phyloP scores from a whole-genome alignment of 768 basidiomycete species.

The Suillus hirtellus region DNA sequence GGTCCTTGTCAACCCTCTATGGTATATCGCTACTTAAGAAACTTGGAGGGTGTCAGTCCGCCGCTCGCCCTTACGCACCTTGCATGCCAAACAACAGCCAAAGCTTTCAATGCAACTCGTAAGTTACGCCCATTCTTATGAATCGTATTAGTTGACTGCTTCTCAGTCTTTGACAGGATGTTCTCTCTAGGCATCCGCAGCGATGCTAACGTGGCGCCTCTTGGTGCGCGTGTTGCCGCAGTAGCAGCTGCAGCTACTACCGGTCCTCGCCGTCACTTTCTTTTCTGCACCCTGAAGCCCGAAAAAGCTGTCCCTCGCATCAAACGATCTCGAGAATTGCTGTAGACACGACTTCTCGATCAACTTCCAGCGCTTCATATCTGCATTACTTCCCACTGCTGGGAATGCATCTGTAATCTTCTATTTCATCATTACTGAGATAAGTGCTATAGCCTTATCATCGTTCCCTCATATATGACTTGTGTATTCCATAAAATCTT shows the following conservation, averaged over 20 bases:
- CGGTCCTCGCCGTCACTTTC: slow-evolving; percentile 81
- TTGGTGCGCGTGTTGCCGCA: slow-evolving; percentile 50
- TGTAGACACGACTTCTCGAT: slow-evolving; percentile 15
- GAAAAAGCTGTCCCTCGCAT: slow-evolving; percentile 50
- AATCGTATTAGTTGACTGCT: slow-evolving; percentile 7
- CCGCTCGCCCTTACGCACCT: slow-evolving; percentile 85
- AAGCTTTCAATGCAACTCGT: slow-evolving; percentile 87
- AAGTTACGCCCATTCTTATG: slow-evolving; percentile 26
- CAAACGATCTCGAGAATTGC: slow-evolving; percentile 43
- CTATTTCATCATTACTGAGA: neutral
- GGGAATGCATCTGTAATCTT: neutral
- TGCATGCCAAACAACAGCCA: slow-evolving; percentile 85
- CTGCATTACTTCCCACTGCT: neutral
- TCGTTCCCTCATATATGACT: neutral
- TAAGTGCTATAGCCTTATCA: neutral
- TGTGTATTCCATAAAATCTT: neutral
- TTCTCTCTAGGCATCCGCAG: slow-evolving; percentile 81
- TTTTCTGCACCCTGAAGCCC: slow-evolving; percentile 75
- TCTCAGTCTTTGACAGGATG: slow-evolving; percentile 83
- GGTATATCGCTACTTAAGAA: slow-evolving; percentile 89
- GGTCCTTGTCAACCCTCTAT: slow-evolving; percentile 88
- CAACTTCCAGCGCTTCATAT: neutral
- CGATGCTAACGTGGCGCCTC: slow-evolving; percentile 59
- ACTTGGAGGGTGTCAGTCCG: slow-evolving; percentile 88
- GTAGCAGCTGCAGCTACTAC: slow-evolving; percentile 64